These are phyloP conservation scores for Amyloporia xantha DNA, from an alignment of 768 basidiomycete genomes.

Conservation along the genomic window DNA sequence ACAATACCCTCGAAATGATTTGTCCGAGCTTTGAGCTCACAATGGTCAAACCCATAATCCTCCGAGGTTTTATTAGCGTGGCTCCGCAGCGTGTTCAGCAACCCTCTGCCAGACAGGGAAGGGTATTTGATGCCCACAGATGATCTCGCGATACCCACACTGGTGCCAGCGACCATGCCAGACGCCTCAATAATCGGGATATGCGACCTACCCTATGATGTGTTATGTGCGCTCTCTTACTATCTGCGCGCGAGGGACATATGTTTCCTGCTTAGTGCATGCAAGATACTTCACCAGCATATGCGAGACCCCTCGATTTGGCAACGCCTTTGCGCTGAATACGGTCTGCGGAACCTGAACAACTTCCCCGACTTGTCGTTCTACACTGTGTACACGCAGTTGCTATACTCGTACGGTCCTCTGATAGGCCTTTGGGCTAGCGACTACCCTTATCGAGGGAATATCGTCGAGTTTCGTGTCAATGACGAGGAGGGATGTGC, in stretches of 20 bases:
- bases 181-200: too few relatives aligned
- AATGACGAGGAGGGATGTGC: slow-evolving; percentile 9
- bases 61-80: neutral
- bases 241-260: slow-evolving; percentile 7
- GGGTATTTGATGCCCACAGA: too few relatives aligned
- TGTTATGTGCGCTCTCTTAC: slow-evolving; percentile 8
- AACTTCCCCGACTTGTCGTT: slow-evolving; percentile 7
- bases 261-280: slow-evolving; percentile 11
- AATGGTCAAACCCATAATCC: neutral
- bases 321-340: slow-evolving; percentile 6
- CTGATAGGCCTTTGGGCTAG: slow-evolving; percentile 17
- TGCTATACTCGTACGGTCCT: slow-evolving; percentile 13
- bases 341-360: slow-evolving; percentile 10
- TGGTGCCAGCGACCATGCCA: too few relatives aligned
- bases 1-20: too few relatives aligned
- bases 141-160: too few relatives aligned
- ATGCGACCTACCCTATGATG: slow-evolving; percentile 12
- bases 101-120: too few relatives aligned
- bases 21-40: too few relatives aligned
- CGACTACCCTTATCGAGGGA: slow-evolving; percentile 15
- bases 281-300: slow-evolving; percentile 5
- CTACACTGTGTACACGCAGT: slow-evolving; percentile 10
- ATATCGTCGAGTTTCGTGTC: slow-evolving; percentile 16
- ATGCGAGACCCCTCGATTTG: slow-evolving; percentile 10
- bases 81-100: neutral